Evolutionary conservation across 305 asterid genomes (phyloP).

Genomic region (Fraxinus greggii): DNA sequence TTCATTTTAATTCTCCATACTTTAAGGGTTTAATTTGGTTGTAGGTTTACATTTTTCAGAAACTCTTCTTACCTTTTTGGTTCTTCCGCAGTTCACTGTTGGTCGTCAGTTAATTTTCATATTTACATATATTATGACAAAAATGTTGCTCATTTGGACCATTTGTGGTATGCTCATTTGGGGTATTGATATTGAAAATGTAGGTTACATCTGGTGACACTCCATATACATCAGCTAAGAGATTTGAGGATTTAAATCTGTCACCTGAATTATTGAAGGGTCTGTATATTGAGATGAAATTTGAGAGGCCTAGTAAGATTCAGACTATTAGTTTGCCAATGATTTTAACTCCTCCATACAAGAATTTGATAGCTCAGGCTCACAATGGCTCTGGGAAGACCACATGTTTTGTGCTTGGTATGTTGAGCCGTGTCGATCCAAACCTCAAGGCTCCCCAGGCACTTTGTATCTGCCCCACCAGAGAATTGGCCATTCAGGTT

Average conservation of each 20-base stretch:
- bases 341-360: constrained; percentile 86
- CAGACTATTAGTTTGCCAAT: constrained; percentile 85
- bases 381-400: constrained; percentile 99
- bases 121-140: neutral
- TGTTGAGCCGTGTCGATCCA: constrained; percentile 89
- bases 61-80: neutral
- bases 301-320: constrained; percentile 79
- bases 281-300: constrained; percentile 72
- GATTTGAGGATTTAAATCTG: constrained; percentile 76
- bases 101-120: neutral
- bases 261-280: constrained; percentile 73
- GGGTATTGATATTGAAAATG: constrained; percentile 4
- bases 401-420: constrained; percentile 92
- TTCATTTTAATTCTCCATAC: neutral
- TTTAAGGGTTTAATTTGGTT: neutral
- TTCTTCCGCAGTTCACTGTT: neutral
- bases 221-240: constrained; percentile 68
- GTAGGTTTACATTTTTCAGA: neutral
- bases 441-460: constrained; percentile 70
- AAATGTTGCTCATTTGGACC: neutral
- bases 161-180: neutral
- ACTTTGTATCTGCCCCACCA: constrained; percentile 93
- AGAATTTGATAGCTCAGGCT: constrained; percentile 90
- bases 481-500: constrained; percentile 95
- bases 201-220: constrained; percentile 78